Base-by-base conservation (phyloP, 257 asterid species). In the Fraxinus pennsylvanica region DNA sequence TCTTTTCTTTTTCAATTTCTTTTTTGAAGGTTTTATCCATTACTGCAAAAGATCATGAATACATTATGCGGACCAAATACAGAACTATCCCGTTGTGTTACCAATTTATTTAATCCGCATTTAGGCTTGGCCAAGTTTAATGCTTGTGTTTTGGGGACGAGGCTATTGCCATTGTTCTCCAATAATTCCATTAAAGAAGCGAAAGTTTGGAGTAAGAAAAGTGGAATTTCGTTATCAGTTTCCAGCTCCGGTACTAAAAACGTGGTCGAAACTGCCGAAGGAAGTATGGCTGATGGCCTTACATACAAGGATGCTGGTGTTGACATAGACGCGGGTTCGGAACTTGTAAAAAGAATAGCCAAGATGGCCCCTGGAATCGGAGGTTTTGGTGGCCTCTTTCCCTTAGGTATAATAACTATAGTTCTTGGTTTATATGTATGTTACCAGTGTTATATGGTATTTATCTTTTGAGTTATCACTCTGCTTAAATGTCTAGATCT, bases 301-400 rank as follows among this genome's bases (percentile, higher is more conserved):
- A 95, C 98, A 0, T 95, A 95, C 79, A 95, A 93, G 85, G 98
- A 85, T 72, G 96, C 99, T 8, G 99, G 99, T 39, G 99, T 95
- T 38, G 98, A 95, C 83, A 95, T 95, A 50, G 98, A 95, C 85
- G 96, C 99, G 6, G 99, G 99, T 43, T 83, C 99, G 9, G 99
- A 95, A 85, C 97, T 95, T 72, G 99, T 95, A 57, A 76, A 76
- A 83, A 88, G 99, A 81, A 95, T 95, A 7, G 97, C 97, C 78
- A 91, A 91, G 81, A 88, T 95, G 99, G 96, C 98, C 54, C 98
- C 99, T 9, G 99, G 99, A 38, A 90, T 94, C 59, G 99, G 99
- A 72, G 99, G 98, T n/a, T 95, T 95, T 74, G 98, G 99, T 72
- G 99, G 99, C 72, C 89, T 95, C 68, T 91, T 89, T 86, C 99